Evolutionary conservation across 2,329 filamentous ascomycete genomes (phyloP), one percentile per base, ranked within the genome.

Genomic region (Rugonectria rugulosa): DNA sequence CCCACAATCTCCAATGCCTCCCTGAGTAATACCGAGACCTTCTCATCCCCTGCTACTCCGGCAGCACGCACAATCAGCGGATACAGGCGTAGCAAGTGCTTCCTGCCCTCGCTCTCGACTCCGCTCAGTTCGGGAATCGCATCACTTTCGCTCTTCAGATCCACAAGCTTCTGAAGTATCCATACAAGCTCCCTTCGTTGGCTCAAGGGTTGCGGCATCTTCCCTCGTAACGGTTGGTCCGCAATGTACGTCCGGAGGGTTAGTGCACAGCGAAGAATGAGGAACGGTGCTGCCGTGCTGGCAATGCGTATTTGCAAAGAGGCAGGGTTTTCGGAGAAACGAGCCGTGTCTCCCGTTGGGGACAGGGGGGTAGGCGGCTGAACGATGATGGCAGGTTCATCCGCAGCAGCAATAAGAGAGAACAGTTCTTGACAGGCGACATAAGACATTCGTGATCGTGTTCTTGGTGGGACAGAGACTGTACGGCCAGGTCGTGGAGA

Each of bases 141-240:
- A 4, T 83, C 81, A 1, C 86, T 83, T 62, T 92, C 88, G 50
- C 88, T 90, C 50, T 81, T 79, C 56, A 98, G 76, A 15, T 80
- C 79, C 2, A 90, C 83, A 27, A 97, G 77, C 40, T 84, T 79
- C 43, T 78, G 75, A 15, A 98, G 77, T 20, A 93, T 81, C 67
- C 90, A 89, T 5, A 90, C 70, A 10, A 99, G 76, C 70, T 97
- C 95, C 59, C 84, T 88, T 37, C 91, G 84, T 68, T 97, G 91
- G 8, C 86, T 88, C 5, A 91, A 79, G 1, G 94, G 94, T 70
- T 95, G 91, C 5, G 95, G 95, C 87, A 96, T 95, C 44, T 88
- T 84, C 0, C 95, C 93, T 12, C 95, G 83, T 17, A 99, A 79
- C 1, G 94, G 93, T 69, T 97, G 94, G 72, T 99, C 95, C 4